Conservation (phyloP, 805 yeast genomes). For the Lipomyces japonicus region DNA sequence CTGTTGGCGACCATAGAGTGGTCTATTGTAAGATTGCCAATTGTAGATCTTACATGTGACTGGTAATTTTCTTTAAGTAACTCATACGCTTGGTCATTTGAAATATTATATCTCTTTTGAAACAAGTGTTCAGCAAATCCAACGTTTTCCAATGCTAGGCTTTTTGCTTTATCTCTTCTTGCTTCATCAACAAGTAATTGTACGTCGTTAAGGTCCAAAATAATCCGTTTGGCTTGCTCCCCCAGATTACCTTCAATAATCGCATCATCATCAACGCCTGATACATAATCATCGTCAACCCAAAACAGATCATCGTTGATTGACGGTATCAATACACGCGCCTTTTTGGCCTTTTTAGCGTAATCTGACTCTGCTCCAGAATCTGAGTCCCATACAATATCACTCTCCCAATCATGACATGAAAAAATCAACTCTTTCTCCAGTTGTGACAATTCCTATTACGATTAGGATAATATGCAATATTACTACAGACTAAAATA, state of each 20-base stretch:
- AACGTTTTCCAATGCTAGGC: constrained; percentile 39
- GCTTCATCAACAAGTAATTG: constrained; percentile 58
- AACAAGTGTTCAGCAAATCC: constrained; percentile 47
- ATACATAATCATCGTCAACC: constrained; percentile 35
- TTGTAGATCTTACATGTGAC: constrained; percentile 85
- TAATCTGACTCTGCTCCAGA: constrained; percentile 6
- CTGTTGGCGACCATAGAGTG: constrained; percentile 85
- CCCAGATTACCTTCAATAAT: constrained; percentile 64
- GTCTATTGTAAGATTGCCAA: constrained; percentile 85
- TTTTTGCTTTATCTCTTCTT: constrained; percentile 7
- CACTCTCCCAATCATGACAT: constrained; percentile 28
- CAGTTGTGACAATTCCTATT: constrained; percentile 5
- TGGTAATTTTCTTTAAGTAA: constrained; percentile 79
- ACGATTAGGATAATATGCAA: neutral
- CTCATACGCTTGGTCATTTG: constrained; percentile 86
- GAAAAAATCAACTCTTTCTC: constrained; percentile 25
- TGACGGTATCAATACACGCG: constrained; percentile 7
- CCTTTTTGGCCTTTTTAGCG: neutral
- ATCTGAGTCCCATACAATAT: constrained; percentile 24
- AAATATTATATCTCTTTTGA: constrained; percentile 66
- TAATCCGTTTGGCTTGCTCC: constrained; percentile 33
- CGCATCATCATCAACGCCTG: constrained; percentile 50
- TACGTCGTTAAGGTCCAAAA: constrained; percentile 84
- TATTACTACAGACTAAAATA: neutral
- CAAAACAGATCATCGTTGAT: constrained; percentile 18